Evolutionary conservation across 345 rosid genomes (phyloP), one percentile per base, ranked within the genome.

Genomic region (Eucalyptus regnans): DNA sequence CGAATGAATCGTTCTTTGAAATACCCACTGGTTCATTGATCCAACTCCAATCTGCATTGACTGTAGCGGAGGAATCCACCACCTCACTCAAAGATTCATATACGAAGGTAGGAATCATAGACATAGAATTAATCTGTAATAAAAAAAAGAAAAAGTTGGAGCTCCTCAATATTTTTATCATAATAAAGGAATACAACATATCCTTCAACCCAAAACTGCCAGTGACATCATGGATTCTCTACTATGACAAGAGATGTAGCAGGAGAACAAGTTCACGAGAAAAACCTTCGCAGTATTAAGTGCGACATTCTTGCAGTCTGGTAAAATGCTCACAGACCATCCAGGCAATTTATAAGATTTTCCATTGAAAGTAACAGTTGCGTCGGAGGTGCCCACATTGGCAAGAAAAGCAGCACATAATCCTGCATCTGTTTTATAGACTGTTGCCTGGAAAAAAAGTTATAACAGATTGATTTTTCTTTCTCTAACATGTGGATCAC

Each of bases 241-340:
- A 48, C 27, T 16, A 31, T 16, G 64, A 5, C 17, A 11, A 41
- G 62, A 33, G 86, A 46, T 60, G 86, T 27, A 52, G 33, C 43
- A 44, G 86, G 52, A 54, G 27, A 11, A 56, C 88, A 58, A 85
- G 88, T 31, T 80, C 86, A 88, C 5, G 56, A 88, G 90, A 89
- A 94, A 86, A 52, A 97, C 99, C 99, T 97, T 96, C 80, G 99
- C 99, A 20, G 99, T 96, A 89, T 97, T 97, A 66, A 97, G 91
- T 68, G 89, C 99, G 13, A 95, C 99, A 76, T 92, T 97, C 89
- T 95, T 96, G 96, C 99, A 96, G 92, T 97, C 98, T 25, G 99
- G 99, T 86, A 97, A 93, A 93, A 97, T 96, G 95, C 99, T 97
- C 87, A 97, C 99, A 18, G 99, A 96, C 99, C 99, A 97, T 14